These are phyloP conservation scores for Sporothrix variecibatus DNA, from an alignment of 2,329 filamentous ascomycete species.

Conservation along the genomic window DNA sequence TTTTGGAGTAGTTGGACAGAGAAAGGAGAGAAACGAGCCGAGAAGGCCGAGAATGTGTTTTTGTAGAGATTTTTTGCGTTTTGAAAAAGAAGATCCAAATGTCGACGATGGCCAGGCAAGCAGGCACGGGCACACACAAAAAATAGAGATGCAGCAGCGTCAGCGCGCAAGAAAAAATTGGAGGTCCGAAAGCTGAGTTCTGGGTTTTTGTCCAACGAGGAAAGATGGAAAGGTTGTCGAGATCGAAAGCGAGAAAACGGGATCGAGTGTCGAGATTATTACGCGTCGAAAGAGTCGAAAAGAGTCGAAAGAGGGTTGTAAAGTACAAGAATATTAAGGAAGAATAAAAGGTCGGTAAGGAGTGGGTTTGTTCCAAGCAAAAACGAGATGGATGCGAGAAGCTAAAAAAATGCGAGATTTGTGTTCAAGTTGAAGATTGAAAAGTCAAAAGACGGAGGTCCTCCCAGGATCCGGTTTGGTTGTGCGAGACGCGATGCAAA, in stretches of 20 bases:
- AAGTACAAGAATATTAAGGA: slow-evolving; percentile 16
- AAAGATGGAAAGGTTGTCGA: neutral
- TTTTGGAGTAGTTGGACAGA: neutral
- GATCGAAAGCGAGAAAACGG: neutral
- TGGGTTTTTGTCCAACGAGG: neutral
- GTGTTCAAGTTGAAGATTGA: neutral
- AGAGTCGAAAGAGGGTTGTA: neutral
- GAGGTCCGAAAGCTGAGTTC: neutral
- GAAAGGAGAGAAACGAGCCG: neutral
- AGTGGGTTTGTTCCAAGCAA: neutral
- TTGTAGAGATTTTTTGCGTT: neutral
- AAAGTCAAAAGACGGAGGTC: slow-evolving; percentile 1
- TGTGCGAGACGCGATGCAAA: slow-evolving; percentile 6
- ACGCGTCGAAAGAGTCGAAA: neutral
- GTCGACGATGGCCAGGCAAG: slow-evolving; percentile 3
- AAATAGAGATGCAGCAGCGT: slow-evolving; percentile 24
- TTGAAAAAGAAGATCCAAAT: slow-evolving; percentile 2
- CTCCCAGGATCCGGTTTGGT: slow-evolving; percentile 18
- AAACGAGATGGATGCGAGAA: neutral
- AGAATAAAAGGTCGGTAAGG: neutral
- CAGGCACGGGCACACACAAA: slow-evolving; percentile 19
- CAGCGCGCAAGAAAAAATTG: slow-evolving; percentile 23
- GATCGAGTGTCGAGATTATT: neutral
- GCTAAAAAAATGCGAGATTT: neutral
- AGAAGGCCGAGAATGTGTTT: neutral